Evolutionary conservation across 2,329 filamentous ascomycete species (phyloP).

Genomic region (Dryadomyces sulphureus): DNA sequence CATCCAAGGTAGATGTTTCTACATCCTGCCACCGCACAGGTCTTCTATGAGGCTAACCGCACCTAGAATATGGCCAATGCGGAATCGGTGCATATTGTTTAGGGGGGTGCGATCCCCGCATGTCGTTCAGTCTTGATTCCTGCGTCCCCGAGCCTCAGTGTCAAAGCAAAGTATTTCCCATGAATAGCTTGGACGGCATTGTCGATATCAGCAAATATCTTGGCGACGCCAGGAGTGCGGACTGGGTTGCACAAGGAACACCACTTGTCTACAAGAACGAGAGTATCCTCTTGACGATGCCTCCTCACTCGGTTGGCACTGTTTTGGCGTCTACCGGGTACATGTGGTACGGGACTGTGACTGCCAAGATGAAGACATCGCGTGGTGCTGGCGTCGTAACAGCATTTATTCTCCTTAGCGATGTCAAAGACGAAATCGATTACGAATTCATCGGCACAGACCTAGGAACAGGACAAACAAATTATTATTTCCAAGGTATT

Average conservation of each 20-base stretch:
- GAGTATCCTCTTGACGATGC: constrained; percentile 77
- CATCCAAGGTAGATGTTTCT: neutral
- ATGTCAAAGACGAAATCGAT: constrained; percentile 97
- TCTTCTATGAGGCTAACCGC: neutral
- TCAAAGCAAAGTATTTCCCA: constrained; percentile 56
- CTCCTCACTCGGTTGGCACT: constrained; percentile 69
- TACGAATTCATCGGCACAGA: constrained; percentile 87
- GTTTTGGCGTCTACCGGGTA: constrained; percentile 68
- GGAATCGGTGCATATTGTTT: constrained; percentile 91
- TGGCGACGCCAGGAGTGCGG: constrained; percentile 61
- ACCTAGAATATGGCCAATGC: constrained; percentile 78
- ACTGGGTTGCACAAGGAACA: constrained; percentile 81
- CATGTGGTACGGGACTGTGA: constrained; percentile 94
- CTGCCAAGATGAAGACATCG: constrained; percentile 70
- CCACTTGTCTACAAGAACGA: constrained; percentile 49
- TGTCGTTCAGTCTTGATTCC: constrained; percentile 68
- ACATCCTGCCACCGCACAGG: no score
- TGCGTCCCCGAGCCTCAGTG: constrained; percentile 79
- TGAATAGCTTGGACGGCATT: constrained; percentile 57
- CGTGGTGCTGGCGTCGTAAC: constrained; percentile 85
- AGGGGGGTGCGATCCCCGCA: constrained; percentile 81
- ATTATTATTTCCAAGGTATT: constrained; percentile 94
- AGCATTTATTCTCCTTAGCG: constrained; percentile 87
- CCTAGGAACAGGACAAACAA: constrained; percentile 67
- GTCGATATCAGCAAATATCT: constrained; percentile 67